phyloP scores from a whole-genome alignment of 805 yeast genomes.

The Yamadazyma ubonensis region DNA sequence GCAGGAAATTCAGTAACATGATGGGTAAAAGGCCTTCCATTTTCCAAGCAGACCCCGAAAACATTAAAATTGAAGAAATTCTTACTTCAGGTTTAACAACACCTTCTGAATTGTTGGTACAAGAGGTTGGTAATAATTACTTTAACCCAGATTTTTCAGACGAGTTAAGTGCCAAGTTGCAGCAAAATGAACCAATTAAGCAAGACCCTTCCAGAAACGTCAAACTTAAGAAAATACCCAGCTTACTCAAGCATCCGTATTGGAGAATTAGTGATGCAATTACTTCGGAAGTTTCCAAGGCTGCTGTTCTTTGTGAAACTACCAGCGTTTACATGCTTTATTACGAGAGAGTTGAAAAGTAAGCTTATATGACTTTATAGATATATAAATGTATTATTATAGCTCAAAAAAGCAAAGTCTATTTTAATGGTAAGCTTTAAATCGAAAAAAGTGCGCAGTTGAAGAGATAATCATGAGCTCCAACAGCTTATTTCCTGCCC shows the following conservation, averaged over 20 bases:
- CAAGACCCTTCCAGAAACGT: slow-evolving; percentile 19
- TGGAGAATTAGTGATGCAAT: slow-evolving; percentile 86
- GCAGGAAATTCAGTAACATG: slow-evolving; percentile 35
- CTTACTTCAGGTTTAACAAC: slow-evolving; percentile 39
- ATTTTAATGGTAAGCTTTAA: too few relatives aligned
- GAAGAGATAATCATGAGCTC: slow-evolving; percentile 1
- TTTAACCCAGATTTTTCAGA: slow-evolving; percentile 17
- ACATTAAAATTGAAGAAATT: slow-evolving; percentile 37
- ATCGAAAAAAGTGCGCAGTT: not conserved
- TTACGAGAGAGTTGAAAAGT: slow-evolving; percentile 58
- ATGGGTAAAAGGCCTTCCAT: slow-evolving; percentile 44
- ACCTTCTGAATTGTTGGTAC: slow-evolving; percentile 41
- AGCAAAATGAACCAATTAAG: not conserved
- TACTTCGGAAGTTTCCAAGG: slow-evolving; percentile 58
- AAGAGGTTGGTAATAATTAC: slow-evolving; percentile 29
- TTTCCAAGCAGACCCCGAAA: slow-evolving; percentile 37
- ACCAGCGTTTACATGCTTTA: slow-evolving; percentile 83
- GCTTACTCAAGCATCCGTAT: slow-evolving; percentile 57
- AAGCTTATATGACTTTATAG: slow-evolving; percentile 12
- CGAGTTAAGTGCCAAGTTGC: slow-evolving; percentile 12
- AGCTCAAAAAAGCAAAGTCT: too few relatives aligned
- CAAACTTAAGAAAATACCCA: slow-evolving; percentile 53
- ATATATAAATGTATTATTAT: slow-evolving; percentile 1
- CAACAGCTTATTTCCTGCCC: slow-evolving; percentile 27
- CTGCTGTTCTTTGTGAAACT: slow-evolving; percentile 64